Percentiles rank a stretch among this genome's conserved stretches.
phyloP scores from a whole-genome alignment of 768 basidiomycete species.

The Macrolepiota fuliginosa region DNA sequence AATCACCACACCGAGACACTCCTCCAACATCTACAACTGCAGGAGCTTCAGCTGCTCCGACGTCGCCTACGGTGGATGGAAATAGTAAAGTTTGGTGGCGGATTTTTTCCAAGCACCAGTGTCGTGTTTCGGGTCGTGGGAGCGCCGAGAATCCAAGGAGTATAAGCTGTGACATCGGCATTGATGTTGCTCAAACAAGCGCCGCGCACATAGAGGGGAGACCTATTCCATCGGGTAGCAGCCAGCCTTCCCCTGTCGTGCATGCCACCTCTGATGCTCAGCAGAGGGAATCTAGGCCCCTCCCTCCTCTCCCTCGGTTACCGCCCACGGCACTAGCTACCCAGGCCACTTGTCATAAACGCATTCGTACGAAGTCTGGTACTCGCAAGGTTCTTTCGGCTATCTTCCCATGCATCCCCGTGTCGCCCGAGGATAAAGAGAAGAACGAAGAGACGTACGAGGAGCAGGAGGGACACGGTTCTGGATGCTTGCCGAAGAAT shows the following conservation, averaged over 20 bases:
- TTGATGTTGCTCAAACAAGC: neutral
- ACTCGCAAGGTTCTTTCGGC: neutral
- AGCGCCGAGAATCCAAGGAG: neutral
- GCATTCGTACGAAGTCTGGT: neutral
- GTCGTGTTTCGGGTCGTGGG: neutral
- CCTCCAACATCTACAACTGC: neutral
- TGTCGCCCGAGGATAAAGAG: neutral
- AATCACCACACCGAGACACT: neutral
- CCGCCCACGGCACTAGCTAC: neutral
- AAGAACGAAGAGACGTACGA: neutral
- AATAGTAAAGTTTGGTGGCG: neutral
- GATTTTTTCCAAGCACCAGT: neutral
- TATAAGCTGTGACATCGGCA: neutral
- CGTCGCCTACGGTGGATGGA: neutral
- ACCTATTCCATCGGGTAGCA: neutral
- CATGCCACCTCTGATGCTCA: neutral
- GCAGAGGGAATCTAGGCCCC: neutral
- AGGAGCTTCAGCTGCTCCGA: too few relatives aligned
- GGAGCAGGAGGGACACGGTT: neutral
- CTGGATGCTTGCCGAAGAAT: neutral
- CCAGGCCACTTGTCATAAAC: neutral
- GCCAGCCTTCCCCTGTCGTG: neutral
- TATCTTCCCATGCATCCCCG: conserved; percentile 9
- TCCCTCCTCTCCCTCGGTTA: neutral
- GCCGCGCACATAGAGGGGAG: neutral